Evolutionary conservation across 73 alveolate genomes (phyloP), one percentile per base, ranked within the genome.

Genomic region (Blepharisma stoltei): DNA sequence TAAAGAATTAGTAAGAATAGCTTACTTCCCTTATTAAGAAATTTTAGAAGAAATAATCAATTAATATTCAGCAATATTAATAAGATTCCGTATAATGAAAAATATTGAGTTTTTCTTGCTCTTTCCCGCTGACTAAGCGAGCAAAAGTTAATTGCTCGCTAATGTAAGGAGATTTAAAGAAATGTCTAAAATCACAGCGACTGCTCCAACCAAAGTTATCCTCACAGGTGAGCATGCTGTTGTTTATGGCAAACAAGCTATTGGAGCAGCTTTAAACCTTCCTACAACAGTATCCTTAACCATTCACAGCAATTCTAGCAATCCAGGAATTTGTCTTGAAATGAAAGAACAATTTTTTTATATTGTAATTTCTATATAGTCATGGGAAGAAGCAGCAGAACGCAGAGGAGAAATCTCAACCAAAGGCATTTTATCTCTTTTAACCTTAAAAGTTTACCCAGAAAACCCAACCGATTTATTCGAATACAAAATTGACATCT

Each of bases 151-250:
- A n/a, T n/a, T n/a, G n/a, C n/a, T n/a, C n/a, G n/a, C n/a, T n/a
- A n/a, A n/a, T n/a, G n/a, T n/a, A n/a, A n/a, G n/a, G n/a, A n/a
- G n/a, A n/a, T n/a, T n/a, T 32, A 32, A 32, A 14, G 18, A 60
- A 20, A 60, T 60, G 45, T 14, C 18, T 8, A 38, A 60, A 60
- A 18, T 18, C 73, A 69, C 11, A 69, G 76, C 50, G 45, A 67
- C 49, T 9, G 81, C 86, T 18, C 89, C 95, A n/a, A 94, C 95
- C 45, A 92, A 92, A 80, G 86, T 92, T 1, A 92, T 92, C 4
- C 83, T 92, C 43, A 81, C 90, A 38, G 98, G 98, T 54, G 98
- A 92, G 78, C 96, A 92, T 77, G 89, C 98, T 11, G 98, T 92
- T 6, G 96, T 92, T 0, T 92, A 92, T 77, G 95, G 93, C 6